Conservation (phyloP, 2,329 filamentous ascomycete genomes). For the Cladophialophora bantiana region DNA sequence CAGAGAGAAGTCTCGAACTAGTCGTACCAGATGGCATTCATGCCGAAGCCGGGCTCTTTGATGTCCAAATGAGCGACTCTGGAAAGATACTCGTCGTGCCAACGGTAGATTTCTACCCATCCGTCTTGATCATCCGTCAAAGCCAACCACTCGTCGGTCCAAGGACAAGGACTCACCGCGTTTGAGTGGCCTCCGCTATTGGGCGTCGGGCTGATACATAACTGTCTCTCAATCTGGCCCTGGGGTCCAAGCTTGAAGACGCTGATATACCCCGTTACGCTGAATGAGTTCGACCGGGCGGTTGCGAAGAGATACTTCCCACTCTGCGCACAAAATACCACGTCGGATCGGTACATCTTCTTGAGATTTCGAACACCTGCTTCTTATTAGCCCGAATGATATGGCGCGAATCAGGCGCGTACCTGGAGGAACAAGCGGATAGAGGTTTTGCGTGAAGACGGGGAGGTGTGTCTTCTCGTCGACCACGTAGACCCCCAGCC, state of each 20-base stretch:
- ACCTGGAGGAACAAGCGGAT: slow-evolving; percentile 80
- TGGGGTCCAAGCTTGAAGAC: slow-evolving; percentile 74
- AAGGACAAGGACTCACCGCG: slow-evolving; percentile 82
- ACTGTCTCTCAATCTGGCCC: slow-evolving; percentile 77
- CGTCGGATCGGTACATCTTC: slow-evolving; percentile 81
- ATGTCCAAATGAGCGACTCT: slow-evolving; percentile 79
- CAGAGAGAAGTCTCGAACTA: slow-evolving; percentile 44
- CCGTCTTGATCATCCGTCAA: slow-evolving; percentile 88
- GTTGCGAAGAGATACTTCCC: slow-evolving; percentile 83
- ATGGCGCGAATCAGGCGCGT: slow-evolving; percentile 48
- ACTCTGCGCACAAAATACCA: slow-evolving; percentile 74
- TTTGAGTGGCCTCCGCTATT: slow-evolving; percentile 90
- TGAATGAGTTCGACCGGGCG: slow-evolving; percentile 76
- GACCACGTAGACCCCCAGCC: slow-evolving; percentile 80
- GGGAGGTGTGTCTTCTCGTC: slow-evolving; percentile 76
- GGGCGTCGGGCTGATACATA: slow-evolving; percentile 82
- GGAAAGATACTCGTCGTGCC: slow-evolving; percentile 80
- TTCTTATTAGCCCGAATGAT: not conserved
- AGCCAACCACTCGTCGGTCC: slow-evolving; percentile 88
- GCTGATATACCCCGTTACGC: slow-evolving; percentile 80
- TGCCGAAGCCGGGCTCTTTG: slow-evolving; percentile 87
- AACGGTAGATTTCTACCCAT: slow-evolving; percentile 86
- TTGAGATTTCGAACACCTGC: slow-evolving; percentile 45
- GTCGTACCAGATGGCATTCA: slow-evolving; percentile 97
- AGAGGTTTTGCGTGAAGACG: slow-evolving; percentile 77